phyloP scores from a whole-genome alignment of 228 moss, liverwort and hornwort genomes.

The Sphagnum fallax region DNA sequence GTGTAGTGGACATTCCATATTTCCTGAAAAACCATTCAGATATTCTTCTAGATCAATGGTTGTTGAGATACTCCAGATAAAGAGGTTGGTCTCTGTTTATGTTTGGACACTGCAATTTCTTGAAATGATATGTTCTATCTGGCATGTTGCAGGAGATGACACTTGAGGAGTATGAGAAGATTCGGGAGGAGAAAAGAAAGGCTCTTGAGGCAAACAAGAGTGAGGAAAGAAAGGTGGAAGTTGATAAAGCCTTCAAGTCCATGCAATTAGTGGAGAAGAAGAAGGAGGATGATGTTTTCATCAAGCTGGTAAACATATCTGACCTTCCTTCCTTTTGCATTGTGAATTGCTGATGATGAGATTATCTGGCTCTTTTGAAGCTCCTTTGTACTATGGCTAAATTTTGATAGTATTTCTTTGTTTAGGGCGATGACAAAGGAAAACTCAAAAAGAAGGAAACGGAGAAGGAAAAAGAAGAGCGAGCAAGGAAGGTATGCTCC shows the following conservation, averaged over 20 bases:
- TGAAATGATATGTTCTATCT: too few species aligned
- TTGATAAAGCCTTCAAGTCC: slow-evolving; percentile 33
- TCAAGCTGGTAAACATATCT: slow-evolving; percentile 28
- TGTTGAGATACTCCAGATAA: too few species aligned
- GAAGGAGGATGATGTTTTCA: slow-evolving; percentile 37
- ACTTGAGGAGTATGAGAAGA: slow-evolving; percentile 50
- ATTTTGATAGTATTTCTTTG: background rate
- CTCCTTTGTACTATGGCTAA: background rate
- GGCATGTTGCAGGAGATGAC: slow-evolving; percentile 29
- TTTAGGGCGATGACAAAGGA: slow-evolving; percentile 40
- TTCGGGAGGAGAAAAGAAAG: slow-evolving; percentile 39
- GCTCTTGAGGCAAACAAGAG: slow-evolving; percentile 20
- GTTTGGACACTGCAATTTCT: too few species aligned
- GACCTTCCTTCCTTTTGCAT: background rate
- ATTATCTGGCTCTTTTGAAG: background rate
- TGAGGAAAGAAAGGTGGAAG: slow-evolving; percentile 42
- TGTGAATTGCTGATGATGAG: background rate
- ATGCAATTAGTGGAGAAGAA: slow-evolving; percentile 53
- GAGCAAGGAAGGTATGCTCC: slow-evolving; percentile 20
- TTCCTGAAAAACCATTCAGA: too few species aligned
- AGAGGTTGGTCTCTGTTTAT: too few species aligned
- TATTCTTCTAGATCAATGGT: too few species aligned
- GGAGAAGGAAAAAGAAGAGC: slow-evolving; percentile 29
- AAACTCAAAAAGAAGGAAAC: slow-evolving; percentile 37
- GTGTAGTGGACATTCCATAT: background rate